Evolutionary conservation across 441 rosid genomes (phyloP).

Genomic region (Populus tomentosa): DNA sequence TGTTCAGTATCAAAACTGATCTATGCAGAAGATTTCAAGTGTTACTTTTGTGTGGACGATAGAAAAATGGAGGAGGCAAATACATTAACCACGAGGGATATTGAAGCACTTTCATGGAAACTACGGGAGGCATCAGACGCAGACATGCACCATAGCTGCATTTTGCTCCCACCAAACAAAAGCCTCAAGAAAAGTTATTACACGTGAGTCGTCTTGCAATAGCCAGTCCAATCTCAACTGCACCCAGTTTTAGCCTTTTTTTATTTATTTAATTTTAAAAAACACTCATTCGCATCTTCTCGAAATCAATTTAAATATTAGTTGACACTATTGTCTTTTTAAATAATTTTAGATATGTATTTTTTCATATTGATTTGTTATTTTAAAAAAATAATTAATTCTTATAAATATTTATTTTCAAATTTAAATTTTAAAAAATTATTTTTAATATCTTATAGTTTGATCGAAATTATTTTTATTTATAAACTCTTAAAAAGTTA

Average conservation of each 20-base stretch:
- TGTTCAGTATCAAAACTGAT: not conserved
- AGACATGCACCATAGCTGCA: constrained; percentile 8
- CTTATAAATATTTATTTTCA: too few relatives aligned
- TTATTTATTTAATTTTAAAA: not conserved
- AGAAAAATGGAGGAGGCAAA: not conserved
- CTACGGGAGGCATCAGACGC: not conserved
- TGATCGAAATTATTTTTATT: too few relatives aligned
- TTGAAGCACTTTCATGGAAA: constrained; percentile 17
- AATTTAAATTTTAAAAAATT: too few relatives aligned
- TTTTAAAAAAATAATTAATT: too few relatives aligned
- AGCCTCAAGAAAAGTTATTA: not conserved
- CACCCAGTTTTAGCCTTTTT: not conserved
- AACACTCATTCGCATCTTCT: too few relatives aligned
- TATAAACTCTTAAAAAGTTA: too few relatives aligned
- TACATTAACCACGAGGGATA: constrained; percentile 30
- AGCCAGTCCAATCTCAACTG: not conserved
- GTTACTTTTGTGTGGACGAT: not conserved
- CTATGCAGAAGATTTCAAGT: not conserved
- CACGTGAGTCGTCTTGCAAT: not conserved
- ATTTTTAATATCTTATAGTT: too few relatives aligned
- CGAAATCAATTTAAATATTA: too few relatives aligned
- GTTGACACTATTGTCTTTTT: too few relatives aligned
- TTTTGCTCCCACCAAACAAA: constrained; percentile 4
- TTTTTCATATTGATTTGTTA: too few relatives aligned
- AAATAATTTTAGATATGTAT: too few relatives aligned